Base-by-base conservation (phyloP, 2,329 filamentous ascomycete genomes). In the Talaromyces sp. region DNA sequence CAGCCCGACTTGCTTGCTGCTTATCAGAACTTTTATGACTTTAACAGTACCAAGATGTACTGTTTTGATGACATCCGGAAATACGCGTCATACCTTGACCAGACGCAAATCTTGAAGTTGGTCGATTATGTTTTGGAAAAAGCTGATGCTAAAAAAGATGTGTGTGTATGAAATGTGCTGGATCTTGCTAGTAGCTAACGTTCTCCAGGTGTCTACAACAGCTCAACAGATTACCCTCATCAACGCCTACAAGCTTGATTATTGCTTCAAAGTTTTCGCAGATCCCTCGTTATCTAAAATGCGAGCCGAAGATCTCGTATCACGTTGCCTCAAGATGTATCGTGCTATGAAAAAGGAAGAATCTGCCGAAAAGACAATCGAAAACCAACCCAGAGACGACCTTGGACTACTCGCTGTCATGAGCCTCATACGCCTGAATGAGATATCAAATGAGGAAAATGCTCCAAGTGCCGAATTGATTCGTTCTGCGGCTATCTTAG, bases 161-260 rank as follows among this genome's bases (percentile, higher is more conserved):
- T 77, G 68, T 63, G 72, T 72, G 31, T 27, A 34, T 22, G 56
- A 58, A 1, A 15, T 13, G 17, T 19, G 15, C 15, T 36, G 5
- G 10, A 25, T 27, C 22, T 27, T 19, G 3, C 31, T 10, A 17
- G 8, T 31, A 22, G 22, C 45, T 61, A 43, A 51, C 10, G 11
- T 15, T 15, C 27, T 56, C 38, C 58, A 75, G 72, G 56, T 63
- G 49, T 68, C 67, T 19, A 67, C 70, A 34, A 68, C 71, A 36
- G 70, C 69, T 29, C 73, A 72, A 45, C 67, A 71, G 13, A 72
- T 79, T 64, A 65, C 76, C 8, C 70, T 68, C 61, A 79, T 81
- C 64, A 82, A 82, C 68, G 73, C 74, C 17, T 72, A 81, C 22
- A 82, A 82, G 66, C 67, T 80, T 25, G 77, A 80, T 36, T 82